phyloP scores from a whole-genome alignment of 164 flowering plant species.

The Houttuynia cordata region DNA sequence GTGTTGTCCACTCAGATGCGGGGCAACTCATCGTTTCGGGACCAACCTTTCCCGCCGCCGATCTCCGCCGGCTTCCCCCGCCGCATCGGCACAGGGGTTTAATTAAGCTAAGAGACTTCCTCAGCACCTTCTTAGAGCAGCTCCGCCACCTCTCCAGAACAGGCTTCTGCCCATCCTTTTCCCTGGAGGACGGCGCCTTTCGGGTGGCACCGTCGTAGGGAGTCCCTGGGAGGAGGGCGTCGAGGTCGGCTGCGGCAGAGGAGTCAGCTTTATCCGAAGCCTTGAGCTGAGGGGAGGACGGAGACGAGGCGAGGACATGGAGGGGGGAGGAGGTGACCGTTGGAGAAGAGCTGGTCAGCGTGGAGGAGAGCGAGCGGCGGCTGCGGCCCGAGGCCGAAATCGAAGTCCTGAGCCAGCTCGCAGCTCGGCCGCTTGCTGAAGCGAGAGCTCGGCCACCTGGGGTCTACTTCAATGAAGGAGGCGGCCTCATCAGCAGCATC shows the following conservation, averaged over 20 bases:
- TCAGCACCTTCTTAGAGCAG: slow-evolving; percentile 14
- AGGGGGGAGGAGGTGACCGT: slow-evolving; percentile 31
- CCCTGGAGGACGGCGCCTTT: background rate
- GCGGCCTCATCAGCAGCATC: slow-evolving; percentile 1
- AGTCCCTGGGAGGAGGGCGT: background rate
- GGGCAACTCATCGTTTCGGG: background rate
- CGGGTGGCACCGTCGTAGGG: too few species aligned
- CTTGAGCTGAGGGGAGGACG: background rate
- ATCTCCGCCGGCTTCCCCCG: background rate
- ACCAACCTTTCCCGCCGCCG: background rate
- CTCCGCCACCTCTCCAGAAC: slow-evolving; percentile 13
- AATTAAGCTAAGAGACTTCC: slow-evolving; percentile 21
- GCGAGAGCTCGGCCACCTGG: background rate
- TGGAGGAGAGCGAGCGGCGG: slow-evolving; percentile 19
- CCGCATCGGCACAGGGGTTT: slow-evolving; percentile 10
- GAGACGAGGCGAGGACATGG: background rate
- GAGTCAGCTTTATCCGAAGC: background rate
- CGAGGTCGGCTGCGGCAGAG: background rate
- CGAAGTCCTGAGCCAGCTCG: slow-evolving; percentile 9
- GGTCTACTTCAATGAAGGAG: background rate
- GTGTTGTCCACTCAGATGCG: slow-evolving; percentile 8
- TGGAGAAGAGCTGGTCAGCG: slow-evolving; percentile 42
- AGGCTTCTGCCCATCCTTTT: background rate
- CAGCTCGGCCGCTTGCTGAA: background rate
- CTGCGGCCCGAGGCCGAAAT: slow-evolving; percentile 16